These are phyloP conservation scores for Leccinum uliginosum DNA, from an alignment of 768 basidiomycete species.

Conservation along the genomic window DNA sequence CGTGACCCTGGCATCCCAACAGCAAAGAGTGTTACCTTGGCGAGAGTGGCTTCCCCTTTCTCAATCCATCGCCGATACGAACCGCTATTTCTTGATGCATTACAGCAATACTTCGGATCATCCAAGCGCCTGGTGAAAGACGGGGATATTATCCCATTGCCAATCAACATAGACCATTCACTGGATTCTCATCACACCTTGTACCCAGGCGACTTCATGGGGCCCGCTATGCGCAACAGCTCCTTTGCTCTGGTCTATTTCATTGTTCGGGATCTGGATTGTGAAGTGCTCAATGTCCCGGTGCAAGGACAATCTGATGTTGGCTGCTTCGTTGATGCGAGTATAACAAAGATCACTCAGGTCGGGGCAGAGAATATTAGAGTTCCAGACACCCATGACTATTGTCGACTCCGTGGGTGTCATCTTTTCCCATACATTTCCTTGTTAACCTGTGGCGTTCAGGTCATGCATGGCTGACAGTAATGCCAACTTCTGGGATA, in stretches of 20 bases:
- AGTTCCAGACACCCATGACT: conserved; percentile 50
- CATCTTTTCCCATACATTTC: not conserved
- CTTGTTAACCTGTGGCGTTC: conserved; percentile 9
- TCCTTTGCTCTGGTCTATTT: conserved; percentile 65
- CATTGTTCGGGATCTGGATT: conserved; percentile 71
- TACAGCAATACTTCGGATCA: conserved; percentile 60
- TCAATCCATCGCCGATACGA: conserved; percentile 66
- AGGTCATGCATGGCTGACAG: conserved; percentile 13
- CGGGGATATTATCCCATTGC: conserved; percentile 69
- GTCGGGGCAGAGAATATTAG: conserved; percentile 68
- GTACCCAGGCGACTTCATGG: conserved; percentile 2
- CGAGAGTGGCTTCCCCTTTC: conserved; percentile 74
- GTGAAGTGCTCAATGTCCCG: conserved; percentile 44
- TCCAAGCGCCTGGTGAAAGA: conserved; percentile 57
- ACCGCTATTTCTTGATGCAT: conserved; percentile 49
- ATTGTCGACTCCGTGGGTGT: conserved; percentile 48
- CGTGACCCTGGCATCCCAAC: conserved; percentile 57
- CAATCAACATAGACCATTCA: conserved; percentile 50
- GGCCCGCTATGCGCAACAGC: not conserved
- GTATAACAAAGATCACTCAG: conserved; percentile 72
- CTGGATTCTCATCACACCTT: conserved; percentile 16
- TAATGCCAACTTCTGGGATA: conserved; percentile 24
- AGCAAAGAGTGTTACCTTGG: conserved; percentile 67
- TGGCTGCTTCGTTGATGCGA: conserved; percentile 81
- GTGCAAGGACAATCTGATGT: conserved; percentile 54